A percentile compares a stretch with the other conserved stretches of the same genome.
Evolutionary conservation across 345 rosid genomes (phyloP).

Genomic region (Hevea brasiliensis): DNA sequence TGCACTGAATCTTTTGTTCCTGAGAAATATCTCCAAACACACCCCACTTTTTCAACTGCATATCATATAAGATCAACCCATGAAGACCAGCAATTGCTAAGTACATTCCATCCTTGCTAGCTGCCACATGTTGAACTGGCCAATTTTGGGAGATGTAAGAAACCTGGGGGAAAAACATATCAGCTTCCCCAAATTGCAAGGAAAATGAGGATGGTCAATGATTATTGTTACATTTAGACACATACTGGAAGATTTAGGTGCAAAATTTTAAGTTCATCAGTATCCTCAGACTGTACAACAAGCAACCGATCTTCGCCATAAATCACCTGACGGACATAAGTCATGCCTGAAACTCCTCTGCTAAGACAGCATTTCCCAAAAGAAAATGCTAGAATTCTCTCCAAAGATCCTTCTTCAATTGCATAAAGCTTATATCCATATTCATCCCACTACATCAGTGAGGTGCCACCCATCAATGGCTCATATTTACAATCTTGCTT

Average conservation of each 20-base stretch:
- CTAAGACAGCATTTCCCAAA: conserved; percentile 94
- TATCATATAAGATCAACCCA: conserved; percentile 86
- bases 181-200: conserved; percentile 28
- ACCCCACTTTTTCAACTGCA: conserved; percentile 82
- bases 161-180: conserved; percentile 54
- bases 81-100: conserved; percentile 93
- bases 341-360: conserved; percentile 93
- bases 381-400: conserved; percentile 86
- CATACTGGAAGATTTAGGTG: conserved; percentile 95
- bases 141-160: conserved; percentile 89
- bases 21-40: conserved; percentile 95
- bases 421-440: conserved; percentile 87
- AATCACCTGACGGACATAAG: conserved; percentile 87
- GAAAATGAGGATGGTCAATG: conserved; percentile 20
- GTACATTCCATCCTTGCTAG: conserved; percentile 95
- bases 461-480: conserved; percentile 84
- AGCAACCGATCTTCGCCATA: conserved; percentile 95
- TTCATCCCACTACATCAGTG: conserved; percentile 95
- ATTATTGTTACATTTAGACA: conserved; percentile 14
- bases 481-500: conserved; percentile 79
- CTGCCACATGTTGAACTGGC: conserved; percentile 98
- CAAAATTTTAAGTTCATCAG: conserved; percentile 81
- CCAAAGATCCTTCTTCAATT: conserved; percentile 79
- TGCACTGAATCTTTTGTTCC: conserved; percentile 92
- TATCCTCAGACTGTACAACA: conserved; percentile 95